Evolutionary conservation across 1,284 basidiomycete species (phyloP), one percentile per base, ranked within the genome.

Genomic region (Meira miltonrushii): DNA sequence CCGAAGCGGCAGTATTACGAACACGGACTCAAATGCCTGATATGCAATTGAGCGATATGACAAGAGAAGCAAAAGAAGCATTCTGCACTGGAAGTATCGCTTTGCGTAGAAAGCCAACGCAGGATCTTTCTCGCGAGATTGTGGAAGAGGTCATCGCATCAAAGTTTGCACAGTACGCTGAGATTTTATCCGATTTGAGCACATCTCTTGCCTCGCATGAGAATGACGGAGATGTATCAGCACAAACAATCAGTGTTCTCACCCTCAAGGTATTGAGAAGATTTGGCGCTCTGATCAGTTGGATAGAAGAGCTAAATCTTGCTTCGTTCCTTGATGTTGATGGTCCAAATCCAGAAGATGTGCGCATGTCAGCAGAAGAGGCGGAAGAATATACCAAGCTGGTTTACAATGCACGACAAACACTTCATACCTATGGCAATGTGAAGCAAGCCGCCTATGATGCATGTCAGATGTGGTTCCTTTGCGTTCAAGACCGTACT

Each of bases 381-480:
- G 65, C 58, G 25, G 63, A 61, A 19, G 58, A 46, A n/a, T 46
- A 47, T 43, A 11, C 58, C 23, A 53, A 59, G 8, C 58, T 60
- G 9, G 65, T 65, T 4, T 44, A 12, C 39, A 60, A 59, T 37
- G 71, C 68, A 6, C 60, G 67, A 2, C 56, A 61, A 15, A 46
- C 62, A 13, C 58, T 72, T 58, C 65, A 57, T 33, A 51, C 59
- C 17, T 58, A 71, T 49, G 57, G 61, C 12, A 54, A 53, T 13
- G 51, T 67, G 38, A 74, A 74, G 60, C 72, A 74, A 55, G 63
- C 58, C 12, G 47, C 61, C 2, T 69, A 71, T 57, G 72, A 74
- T 51, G 57, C 59, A 9, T 60, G 60, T 15, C 55, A 57, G 28
- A 23, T n/a, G 11, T 47, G 71, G 7, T 55, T 74, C 17, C 39